phyloP scores from a whole-genome alignment of 78 protist genomes.

The Dictyostelium intermedium region DNA sequence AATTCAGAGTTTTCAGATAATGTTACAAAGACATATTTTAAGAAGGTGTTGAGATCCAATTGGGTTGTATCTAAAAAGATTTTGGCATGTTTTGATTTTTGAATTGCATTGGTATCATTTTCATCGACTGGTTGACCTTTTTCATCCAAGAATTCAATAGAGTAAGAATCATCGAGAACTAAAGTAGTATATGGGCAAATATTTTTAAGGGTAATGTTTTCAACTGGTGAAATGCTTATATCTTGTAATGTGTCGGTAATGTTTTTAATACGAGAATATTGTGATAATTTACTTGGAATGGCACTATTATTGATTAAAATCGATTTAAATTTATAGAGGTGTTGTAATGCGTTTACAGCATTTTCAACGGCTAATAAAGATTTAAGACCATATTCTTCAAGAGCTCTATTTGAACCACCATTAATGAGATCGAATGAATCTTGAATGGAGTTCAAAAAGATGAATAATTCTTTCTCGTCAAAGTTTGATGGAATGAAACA shows the following conservation, averaged over 20 bases:
- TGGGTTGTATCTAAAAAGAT: neutral
- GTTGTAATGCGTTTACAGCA: neutral
- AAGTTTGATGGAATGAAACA: slow-evolving; percentile 62
- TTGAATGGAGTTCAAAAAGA: slow-evolving; percentile 45
- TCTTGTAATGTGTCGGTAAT: neutral
- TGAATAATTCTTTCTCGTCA: slow-evolving; percentile 15
- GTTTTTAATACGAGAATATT: neutral
- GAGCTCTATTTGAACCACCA: neutral
- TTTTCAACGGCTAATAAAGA: slow-evolving; percentile 4
- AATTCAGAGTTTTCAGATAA: neutral
- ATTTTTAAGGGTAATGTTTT: neutral
- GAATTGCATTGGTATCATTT: neutral
- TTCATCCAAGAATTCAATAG: neutral
- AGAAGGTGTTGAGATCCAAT: neutral
- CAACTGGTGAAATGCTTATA: neutral
- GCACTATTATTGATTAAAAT: neutral
- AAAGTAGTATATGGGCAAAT: neutral
- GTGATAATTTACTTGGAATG: neutral
- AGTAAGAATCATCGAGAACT: neutral
- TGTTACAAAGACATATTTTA: neutral
- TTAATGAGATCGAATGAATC: slow-evolving; percentile 3
- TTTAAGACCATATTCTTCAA: neutral
- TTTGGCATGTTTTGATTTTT: neutral
- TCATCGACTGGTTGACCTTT: neutral
- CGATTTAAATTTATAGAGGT: neutral